Conservation (phyloP, 768 basidiomycete genomes). For the Boletales sp. region DNA sequence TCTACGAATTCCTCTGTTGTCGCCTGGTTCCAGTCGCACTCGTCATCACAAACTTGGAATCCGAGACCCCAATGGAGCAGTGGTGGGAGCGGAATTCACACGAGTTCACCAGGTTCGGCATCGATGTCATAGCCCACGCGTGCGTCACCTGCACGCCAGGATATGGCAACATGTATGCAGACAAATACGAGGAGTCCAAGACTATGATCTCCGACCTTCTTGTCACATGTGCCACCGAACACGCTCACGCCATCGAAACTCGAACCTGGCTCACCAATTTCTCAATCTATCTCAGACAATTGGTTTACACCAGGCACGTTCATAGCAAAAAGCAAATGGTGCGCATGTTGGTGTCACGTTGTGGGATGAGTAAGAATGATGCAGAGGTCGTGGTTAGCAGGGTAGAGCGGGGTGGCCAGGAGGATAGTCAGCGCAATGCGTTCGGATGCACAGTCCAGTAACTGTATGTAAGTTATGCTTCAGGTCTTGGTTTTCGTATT, state of each 20-base stretch:
- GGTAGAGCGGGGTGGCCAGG: slow-evolving; percentile 11
- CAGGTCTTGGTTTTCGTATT: not conserved
- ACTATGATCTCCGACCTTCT: slow-evolving; percentile 23
- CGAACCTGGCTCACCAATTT: slow-evolving; percentile 23
- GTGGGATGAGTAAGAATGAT: slow-evolving; percentile 23
- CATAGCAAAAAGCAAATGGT: slow-evolving; percentile 24
- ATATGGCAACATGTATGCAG: slow-evolving; percentile 27
- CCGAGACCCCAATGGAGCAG: slow-evolving; percentile 28
- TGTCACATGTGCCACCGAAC: slow-evolving; percentile 15
- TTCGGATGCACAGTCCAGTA: slow-evolving; percentile 19
- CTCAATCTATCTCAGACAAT: slow-evolving; percentile 21
- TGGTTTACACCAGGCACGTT: slow-evolving; percentile 19
- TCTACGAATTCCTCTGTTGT: slow-evolving; percentile 38
- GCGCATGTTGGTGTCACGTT: slow-evolving; percentile 21
- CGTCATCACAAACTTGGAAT: slow-evolving; percentile 39
- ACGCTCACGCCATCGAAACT: slow-evolving; percentile 19
- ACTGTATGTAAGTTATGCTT: slow-evolving; percentile 7
- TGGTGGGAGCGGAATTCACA: slow-evolving; percentile 33
- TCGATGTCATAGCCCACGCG: slow-evolving; percentile 23
- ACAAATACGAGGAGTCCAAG: slow-evolving; percentile 37
- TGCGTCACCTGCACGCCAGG: slow-evolving; percentile 33
- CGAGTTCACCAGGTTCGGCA: slow-evolving; percentile 20
- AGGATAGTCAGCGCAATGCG: not conserved
- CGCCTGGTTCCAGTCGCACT: slow-evolving; percentile 36
- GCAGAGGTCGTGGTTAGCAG: slow-evolving; percentile 16